Base-by-base conservation (phyloP, 106 monocot species). In the Hemerocallis citrina region DNA sequence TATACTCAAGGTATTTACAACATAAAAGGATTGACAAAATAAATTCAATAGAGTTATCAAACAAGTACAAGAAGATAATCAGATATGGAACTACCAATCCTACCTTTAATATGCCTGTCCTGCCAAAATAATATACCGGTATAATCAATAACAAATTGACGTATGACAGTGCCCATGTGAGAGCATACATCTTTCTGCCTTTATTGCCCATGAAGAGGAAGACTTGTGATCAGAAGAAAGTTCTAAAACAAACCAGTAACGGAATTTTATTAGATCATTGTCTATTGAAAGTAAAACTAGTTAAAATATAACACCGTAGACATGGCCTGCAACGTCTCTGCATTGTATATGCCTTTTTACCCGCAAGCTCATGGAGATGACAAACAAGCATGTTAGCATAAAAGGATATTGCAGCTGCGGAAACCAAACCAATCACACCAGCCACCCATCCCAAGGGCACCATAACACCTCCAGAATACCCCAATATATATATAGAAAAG, bases 401-500 rank as follows among this genome's bases (percentile, higher is more conserved):
- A 11, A 93, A 58, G 31, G 93, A 93, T 29, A 93, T 85, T 2
- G 84, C 85, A 23, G 82, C 93, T 3, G 93, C 88, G 27, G 88
- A 63, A 1, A 88, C 51, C 39, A 93, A 68, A 57, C 93, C 93
- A 64, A 59, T 34, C 4, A 76, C 72, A 65, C 92, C 92, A 38
- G 44, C 85, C 24, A 68, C 44, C 93, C 93, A 93, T 13, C 96
- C 96, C 51, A 98, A 71, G 36, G 84, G 72, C 42, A 98, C 88
- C 96, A 98, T 98, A 31, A 85, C 59, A 1, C 91, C 91, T 67
- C 81, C 96, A 50, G 91, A 74, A 57, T 98, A 98, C 6, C 96
- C 96, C 74, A 98, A 75, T 0, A 91, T 85, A 81, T 91, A 98
- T n/a, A n/a, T n/a, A n/a, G n/a, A n/a, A n/a, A n/a, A n/a, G n/a